Evolutionary conservation across 1,139 yeast species (phyloP).

Genomic region (Suhomyces kunorum): DNA sequence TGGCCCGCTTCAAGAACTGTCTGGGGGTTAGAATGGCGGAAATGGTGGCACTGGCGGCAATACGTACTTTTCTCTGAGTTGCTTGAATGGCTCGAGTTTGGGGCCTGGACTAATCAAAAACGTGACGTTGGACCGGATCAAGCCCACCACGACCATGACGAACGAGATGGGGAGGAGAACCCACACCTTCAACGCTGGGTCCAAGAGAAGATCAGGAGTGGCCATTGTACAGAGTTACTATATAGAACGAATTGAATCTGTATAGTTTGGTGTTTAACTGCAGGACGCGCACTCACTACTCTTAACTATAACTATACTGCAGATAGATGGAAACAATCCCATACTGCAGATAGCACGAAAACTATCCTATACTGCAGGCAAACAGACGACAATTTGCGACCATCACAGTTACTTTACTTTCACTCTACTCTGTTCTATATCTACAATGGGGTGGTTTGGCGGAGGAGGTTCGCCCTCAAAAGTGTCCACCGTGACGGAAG

Average conservation of each 20-base stretch:
- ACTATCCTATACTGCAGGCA: no score
- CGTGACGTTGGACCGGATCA: constrained; percentile 71
- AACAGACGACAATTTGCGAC: no score
- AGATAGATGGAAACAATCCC: no score
- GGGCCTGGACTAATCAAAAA: constrained; percentile 59
- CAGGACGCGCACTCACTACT: no score
- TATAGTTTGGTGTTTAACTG: background rate
- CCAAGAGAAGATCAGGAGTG: constrained; percentile 52
- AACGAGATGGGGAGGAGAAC: constrained; percentile 85
- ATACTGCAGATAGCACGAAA: no score
- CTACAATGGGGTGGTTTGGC: constrained; percentile 27
- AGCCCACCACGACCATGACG: constrained; percentile 90
- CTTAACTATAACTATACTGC: no score
- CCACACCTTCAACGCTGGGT: constrained; percentile 86
- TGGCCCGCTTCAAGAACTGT: constrained; percentile 58
- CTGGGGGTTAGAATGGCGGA: constrained; percentile 22
- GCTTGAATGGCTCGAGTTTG: constrained; percentile 52
- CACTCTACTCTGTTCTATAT: background rate
- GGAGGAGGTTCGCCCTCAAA: constrained; percentile 22
- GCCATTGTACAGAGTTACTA: constrained; percentile 5
- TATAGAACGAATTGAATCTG: background rate
- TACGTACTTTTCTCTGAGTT: constrained; percentile 59
- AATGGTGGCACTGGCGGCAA: no score
- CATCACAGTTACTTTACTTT: background rate
- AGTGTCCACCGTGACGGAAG: constrained; percentile 24